Base-by-base conservation (phyloP, 1,139 yeast species). In the Saccharomyces hybrid region DNA sequence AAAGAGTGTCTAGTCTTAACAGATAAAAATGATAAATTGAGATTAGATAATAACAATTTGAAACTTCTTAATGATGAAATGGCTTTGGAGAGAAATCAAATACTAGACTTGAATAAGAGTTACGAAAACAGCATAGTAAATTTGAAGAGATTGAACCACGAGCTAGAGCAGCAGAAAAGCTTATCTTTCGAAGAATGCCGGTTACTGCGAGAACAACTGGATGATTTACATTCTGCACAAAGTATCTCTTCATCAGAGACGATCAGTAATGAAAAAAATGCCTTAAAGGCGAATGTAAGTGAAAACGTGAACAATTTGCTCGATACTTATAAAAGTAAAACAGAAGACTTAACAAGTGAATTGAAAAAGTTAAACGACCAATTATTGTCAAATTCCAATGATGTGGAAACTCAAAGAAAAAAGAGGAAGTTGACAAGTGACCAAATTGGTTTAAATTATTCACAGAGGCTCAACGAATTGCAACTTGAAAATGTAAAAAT, bases 151-250 rank as follows among this genome's bases (percentile, higher is more conserved):
- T 54, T 73, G 7, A 72, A 72, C 51, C 60, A 62, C 54, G 77
- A 73, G 58, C 66, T 82, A 25, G 83, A 83, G 55, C 77, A 80
- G 54, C 85, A 82, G 57, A 77, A 77, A 54, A 66, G 73, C 2
- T 71, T 86, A 49, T 78, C 83, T n/a, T 62, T 71, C n/a, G 81
- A 81, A 58, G 95, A 87, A 64, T 78, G 84, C 29, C 80, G 76
- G 53, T 77, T 83, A 56, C 70, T 87, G 54, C 73, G 89, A 58
- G 77, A 75, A 34, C 81, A 79, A 63, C 65, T 75, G 41, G 80
- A 77, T 54, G 65, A 65, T 3, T 60, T 68, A 11, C 52, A 64
- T 23, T 34, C 42, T 34, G 19, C 42, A 34, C 42, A 34, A 11
- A 34, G 9, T 34, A 34, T 7, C 4, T 9, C 23, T 14, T 14